Base-by-base conservation (phyloP, 2,329 filamentous ascomycete genomes). In the Coniochaeta ligniaria region DNA sequence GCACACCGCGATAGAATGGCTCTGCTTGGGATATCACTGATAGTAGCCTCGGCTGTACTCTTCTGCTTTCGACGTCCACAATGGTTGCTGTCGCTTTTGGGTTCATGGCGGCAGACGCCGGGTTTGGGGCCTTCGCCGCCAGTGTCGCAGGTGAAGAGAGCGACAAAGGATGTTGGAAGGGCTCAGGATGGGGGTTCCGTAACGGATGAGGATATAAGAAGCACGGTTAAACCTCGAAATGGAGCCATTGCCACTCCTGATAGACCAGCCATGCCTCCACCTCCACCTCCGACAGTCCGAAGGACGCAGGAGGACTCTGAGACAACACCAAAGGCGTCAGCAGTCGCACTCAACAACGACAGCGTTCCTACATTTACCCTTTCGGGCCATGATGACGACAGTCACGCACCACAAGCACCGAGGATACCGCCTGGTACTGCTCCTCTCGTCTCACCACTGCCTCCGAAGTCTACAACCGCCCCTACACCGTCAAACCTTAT, bases 31-130 rank as follows among this genome's bases (percentile, higher is more conserved):
- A 72, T 87, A 64, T 85, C 85, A n/a, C 75, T 89, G 64, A 76
- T 88, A 67, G 71, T 88, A 64, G 85, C 81, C 50, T 85, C 85
- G 0, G 73, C 87, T 60, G 78, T 87, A 54, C 83, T 81, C 67
- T 72, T 87, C 64, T 74, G 81, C 66, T 76, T 87, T 63, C 78
- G 79, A 45, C 80, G 80, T 60, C 81, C 80, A 57, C 73, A 77
- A 54, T 80, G 83, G 73, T 71, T 84, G 56, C 75, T 76, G 65
- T 71, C 71, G 12, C 71, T 80, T 43, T 66, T 78, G 61, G 64
- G 63, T 59, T 64, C 61, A 24, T 66, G 66, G 54, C 63, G 65
- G 59, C 65, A 61, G 16, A 58, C 62, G 24, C 60, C 54, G 9
- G 14, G 54, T 55, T 31, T 64, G 16, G 60, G 45, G 35, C 60